These are phyloP conservation scores for Sphagnurus paluster DNA, from an alignment of 1,284 basidiomycete species.

Conservation along the genomic window DNA sequence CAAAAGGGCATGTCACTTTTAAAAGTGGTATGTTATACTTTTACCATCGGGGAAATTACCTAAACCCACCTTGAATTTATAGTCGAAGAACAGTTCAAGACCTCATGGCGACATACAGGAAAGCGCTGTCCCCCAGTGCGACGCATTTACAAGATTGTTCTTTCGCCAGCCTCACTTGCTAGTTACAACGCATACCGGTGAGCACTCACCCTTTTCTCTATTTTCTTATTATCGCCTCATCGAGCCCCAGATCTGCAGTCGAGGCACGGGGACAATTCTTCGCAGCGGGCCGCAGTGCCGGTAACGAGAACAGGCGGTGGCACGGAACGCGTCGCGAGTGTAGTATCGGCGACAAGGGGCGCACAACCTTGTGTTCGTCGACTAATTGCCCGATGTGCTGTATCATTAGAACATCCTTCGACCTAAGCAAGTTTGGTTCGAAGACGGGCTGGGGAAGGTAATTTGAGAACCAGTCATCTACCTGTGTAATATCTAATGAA, in stretches of 20 bases:
- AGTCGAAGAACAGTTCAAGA: conserved; percentile 66
- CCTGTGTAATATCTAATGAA: too few relatives aligned
- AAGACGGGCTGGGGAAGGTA: conserved; percentile 68
- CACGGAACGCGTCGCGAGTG: conserved; percentile 58
- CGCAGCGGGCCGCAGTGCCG: conserved; percentile 47
- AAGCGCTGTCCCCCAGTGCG: conserved; percentile 53
- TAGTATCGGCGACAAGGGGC: conserved; percentile 60
- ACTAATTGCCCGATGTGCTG: conserved; percentile 49
- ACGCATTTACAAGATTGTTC: conserved; percentile 60
- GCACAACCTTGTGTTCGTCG: conserved; percentile 52
- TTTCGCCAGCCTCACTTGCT: conserved; percentile 42
- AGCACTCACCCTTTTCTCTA: conserved; percentile 10
- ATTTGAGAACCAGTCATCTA: neutral
- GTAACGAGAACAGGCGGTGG: conserved; percentile 64
- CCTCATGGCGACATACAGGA: conserved; percentile 62
- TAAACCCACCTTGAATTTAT: conserved; percentile 1
- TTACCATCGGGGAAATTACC: neutral
- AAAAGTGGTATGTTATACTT: conserved; percentile 49
- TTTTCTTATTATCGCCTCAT: neutral
- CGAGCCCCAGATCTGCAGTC: conserved; percentile 41
- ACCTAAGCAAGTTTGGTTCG: conserved; percentile 56
- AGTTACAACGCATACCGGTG: conserved; percentile 62
- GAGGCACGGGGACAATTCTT: conserved; percentile 59
- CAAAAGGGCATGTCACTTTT: conserved; percentile 56
- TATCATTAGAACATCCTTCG: conserved; percentile 61